Evolutionary conservation across 2,329 filamentous ascomycete species (phyloP).

Genomic region (Didymella exigua): DNA sequence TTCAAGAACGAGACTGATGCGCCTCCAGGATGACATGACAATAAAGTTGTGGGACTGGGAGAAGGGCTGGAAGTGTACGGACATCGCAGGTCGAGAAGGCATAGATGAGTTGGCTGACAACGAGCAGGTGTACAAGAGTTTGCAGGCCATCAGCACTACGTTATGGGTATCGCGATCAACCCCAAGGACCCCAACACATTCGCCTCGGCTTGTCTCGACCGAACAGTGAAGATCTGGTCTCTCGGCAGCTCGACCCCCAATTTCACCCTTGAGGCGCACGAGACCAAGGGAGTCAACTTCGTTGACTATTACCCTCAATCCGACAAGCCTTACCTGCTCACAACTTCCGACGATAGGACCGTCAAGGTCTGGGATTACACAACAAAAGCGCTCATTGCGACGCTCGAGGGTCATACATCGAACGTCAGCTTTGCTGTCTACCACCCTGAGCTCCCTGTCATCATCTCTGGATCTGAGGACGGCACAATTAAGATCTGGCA

Average conservation of each 20-base stretch:
- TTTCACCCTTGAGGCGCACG: constrained; percentile 95
- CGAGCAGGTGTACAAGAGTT: constrained; percentile 76
- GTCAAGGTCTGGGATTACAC: constrained; percentile 99
- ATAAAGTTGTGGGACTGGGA: constrained; percentile 99
- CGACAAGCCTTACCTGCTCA: constrained; percentile 84
- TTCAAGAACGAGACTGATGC: constrained; percentile 26
- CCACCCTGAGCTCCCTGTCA: constrained; percentile 94
- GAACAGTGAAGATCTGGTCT: constrained; percentile 98
- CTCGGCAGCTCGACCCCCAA: constrained; percentile 92
- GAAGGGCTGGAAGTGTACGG: constrained; percentile 86
- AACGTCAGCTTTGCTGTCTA: constrained; percentile 99
- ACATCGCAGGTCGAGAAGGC: neutral
- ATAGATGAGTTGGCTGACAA: constrained; percentile 25
- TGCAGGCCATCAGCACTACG: constrained; percentile 94
- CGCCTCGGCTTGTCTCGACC: constrained; percentile 91
- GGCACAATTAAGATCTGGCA: constrained; percentile 99
- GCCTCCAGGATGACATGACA: constrained; percentile 47
- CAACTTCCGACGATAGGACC: constrained; percentile 93
- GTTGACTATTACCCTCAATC: constrained; percentile 82
- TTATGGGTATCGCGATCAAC: constrained; percentile 96
- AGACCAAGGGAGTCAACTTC: constrained; percentile 97
- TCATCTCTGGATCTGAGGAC: constrained; percentile 97
- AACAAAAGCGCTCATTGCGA: constrained; percentile 95
- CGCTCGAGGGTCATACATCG: constrained; percentile 93
- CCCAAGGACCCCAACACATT: constrained; percentile 83